These are phyloP conservation scores for Candida piceae DNA, from an alignment of 805 yeast species.

Conservation along the genomic window DNA sequence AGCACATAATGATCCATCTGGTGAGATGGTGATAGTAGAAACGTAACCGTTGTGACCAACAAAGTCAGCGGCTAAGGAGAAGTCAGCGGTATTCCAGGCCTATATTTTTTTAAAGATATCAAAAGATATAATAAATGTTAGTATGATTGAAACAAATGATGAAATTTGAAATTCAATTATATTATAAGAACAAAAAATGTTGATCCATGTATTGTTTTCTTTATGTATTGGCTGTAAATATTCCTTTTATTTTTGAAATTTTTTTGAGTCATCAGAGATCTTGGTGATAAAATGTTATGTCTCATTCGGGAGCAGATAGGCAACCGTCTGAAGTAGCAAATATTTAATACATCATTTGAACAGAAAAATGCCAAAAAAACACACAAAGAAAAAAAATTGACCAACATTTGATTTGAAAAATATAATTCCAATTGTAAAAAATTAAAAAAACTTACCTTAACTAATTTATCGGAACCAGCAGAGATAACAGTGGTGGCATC, in stretches of 20 bases:
- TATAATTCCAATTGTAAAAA: background rate
- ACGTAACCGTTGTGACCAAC: constrained; percentile 99
- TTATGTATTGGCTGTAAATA: too few species aligned
- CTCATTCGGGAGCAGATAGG: constrained; percentile 75
- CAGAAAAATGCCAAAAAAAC: constrained; percentile 7
- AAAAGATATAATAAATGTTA: background rate
- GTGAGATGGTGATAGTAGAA: constrained; percentile 94
- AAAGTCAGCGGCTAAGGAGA: constrained; percentile 84
- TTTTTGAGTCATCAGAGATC: constrained; percentile 79
- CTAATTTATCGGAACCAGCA: constrained; percentile 98
- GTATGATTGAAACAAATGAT: background rate
- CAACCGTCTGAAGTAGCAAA: constrained; percentile 99
- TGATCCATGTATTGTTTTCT: too few species aligned
- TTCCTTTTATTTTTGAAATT: too few species aligned
- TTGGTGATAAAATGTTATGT: constrained; percentile 88
- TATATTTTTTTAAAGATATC: too few species aligned
- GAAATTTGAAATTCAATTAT: background rate
- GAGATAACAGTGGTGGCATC: constrained; percentile 77
- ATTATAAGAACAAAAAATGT: too few species aligned
- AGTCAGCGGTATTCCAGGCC: constrained; percentile 90
- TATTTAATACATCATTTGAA: constrained; percentile 74
- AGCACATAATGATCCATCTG: constrained; percentile 99
- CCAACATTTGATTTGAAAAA: too few species aligned
- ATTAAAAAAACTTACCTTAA: constrained; percentile 77
- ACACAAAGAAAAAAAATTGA: background rate